Percentiles rank a stretch among this genome's conserved stretches.
phyloP scores from a whole-genome alignment of 257 asterid genomes.

The Lavandula angustifolia region DNA sequence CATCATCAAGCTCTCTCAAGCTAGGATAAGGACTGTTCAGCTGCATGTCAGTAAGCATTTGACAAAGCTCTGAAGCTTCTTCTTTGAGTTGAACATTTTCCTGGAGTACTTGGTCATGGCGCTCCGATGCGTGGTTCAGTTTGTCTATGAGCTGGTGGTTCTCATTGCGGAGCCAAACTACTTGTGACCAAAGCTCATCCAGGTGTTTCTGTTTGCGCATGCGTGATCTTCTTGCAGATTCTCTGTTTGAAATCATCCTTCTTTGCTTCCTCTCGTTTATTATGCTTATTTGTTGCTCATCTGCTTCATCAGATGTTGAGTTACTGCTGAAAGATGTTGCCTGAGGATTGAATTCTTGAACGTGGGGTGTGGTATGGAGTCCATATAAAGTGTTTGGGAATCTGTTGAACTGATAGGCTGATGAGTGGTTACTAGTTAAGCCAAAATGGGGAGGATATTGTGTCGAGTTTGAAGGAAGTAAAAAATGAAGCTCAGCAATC shows the following conservation, averaged over 20 bases:
- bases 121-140: constrained; percentile 62
- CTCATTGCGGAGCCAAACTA: constrained; percentile 76
- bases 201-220: constrained; percentile 92
- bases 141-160: constrained; percentile 70
- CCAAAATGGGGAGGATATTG: constrained; percentile 51
- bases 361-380: constrained; percentile 52
- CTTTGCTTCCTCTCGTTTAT: constrained; percentile 82
- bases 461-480: constrained; percentile 55
- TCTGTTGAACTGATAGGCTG: constrained; percentile 48
- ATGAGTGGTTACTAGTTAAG: constrained; percentile 32
- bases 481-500: constrained; percentile 52
- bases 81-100: constrained; percentile 74
- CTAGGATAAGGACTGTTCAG: constrained; percentile 51
- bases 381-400: constrained; percentile 49
- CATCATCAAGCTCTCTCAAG: constrained; percentile 53
- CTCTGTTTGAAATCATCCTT: constrained; percentile 86
- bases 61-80: constrained; percentile 71
- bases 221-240: constrained; percentile 86
- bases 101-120: constrained; percentile 54
- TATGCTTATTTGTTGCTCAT: constrained; percentile 65
- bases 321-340: constrained; percentile 66
- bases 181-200: constrained; percentile 92
- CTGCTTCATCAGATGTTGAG: constrained; percentile 90
- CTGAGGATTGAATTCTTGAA: constrained; percentile 61
- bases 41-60: constrained; percentile 65